Conservation (phyloP, 2,329 filamentous ascomycete species). For the Hypoxylon sp. region DNA sequence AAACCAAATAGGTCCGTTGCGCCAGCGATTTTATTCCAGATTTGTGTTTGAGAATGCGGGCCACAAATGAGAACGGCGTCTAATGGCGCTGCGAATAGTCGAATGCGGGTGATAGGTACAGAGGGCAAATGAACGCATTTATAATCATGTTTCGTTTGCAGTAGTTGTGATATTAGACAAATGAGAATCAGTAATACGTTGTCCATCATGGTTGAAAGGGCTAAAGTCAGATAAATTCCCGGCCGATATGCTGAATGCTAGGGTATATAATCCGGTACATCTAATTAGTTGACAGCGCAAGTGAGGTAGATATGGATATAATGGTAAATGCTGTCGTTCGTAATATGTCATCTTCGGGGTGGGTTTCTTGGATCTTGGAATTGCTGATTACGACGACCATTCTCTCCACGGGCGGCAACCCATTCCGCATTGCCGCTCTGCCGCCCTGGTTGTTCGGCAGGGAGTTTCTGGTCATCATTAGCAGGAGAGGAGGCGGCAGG, state of each 20-base stretch:
- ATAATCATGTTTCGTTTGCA: slow-evolving; percentile 15
- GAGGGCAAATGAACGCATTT: not conserved
- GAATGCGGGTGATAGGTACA: slow-evolving; percentile 41
- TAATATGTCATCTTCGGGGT: slow-evolving; percentile 43
- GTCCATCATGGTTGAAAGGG: slow-evolving; percentile 27
- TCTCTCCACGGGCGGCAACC: slow-evolving; percentile 64
- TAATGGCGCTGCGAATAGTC: slow-evolving; percentile 17
- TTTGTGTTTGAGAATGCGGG: slow-evolving; percentile 20
- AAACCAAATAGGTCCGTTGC: slow-evolving; percentile 41
- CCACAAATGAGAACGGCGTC: slow-evolving; percentile 44
- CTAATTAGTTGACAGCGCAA: slow-evolving; percentile 33
- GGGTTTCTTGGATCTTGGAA: slow-evolving; percentile 64
- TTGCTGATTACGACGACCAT: slow-evolving; percentile 57
- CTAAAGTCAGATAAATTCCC: slow-evolving; percentile 16
- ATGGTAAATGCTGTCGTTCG: not conserved
- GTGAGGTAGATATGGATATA: slow-evolving; percentile 16
- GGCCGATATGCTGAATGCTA: slow-evolving; percentile 38
- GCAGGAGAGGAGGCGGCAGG: slow-evolving; percentile 50
- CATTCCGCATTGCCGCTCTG: slow-evolving; percentile 68
- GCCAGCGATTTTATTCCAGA: slow-evolving; percentile 45
- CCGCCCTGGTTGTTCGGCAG: slow-evolving; percentile 70
- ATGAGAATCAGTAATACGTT: slow-evolving; percentile 46
- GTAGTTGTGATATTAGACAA: slow-evolving; percentile 46
- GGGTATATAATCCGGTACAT: slow-evolving; percentile 42
- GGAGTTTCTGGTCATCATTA: slow-evolving; percentile 72